Base-by-base conservation (phyloP, 164 flowering plant species). In the Kalanchoe fedtschenkoi region DNA sequence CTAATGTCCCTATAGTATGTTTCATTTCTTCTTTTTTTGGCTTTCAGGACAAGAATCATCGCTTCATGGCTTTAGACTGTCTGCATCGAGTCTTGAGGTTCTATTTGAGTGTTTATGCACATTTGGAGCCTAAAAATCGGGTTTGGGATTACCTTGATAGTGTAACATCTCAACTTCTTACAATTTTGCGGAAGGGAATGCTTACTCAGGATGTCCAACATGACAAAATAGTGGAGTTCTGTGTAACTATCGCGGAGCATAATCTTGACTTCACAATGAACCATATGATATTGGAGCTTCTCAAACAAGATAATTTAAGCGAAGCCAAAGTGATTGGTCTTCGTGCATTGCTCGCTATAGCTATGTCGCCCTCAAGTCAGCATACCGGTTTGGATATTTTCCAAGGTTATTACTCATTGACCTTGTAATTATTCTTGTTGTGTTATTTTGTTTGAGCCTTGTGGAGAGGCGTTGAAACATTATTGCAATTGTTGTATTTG, bases 81-180 rank as follows among this genome's bases (percentile, higher is more conserved):
- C 91, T 95, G 64, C 99, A 90, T 74, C 91, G 96, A 37, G 91
- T 91, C 75, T 77, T 91, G 68, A 80, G 93, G 66, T 95, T 91
- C 77, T 95, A 85, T 73, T 78, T 95, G 72, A 83, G 79, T 71
- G 96, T 90, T 62, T 84, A 88, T 81, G 91, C 96, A 15, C 80
- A 86, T 64, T 72, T 70, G 55, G 96, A 95, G 70, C 78, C 93
- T 16, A 81, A 80, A 71, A 83, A 90, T 76, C 92, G 92, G 47
- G 89, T 85, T 38, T 95, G 99, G 99, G 99, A 95, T 56, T 91
- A 88, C 77, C 78, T 95, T 63, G 99, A 95, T 72, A 95, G 99
- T 76, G 91, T 95, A 61, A 90, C 97, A 41, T 87, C 96, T 58
- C 99, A 95, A 74, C 84, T 95, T 63, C 68, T 88, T 53, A 82